Base-by-base conservation (phyloP, 169 alveolate genomes). In the Plasmodium chabaudi region DNA sequence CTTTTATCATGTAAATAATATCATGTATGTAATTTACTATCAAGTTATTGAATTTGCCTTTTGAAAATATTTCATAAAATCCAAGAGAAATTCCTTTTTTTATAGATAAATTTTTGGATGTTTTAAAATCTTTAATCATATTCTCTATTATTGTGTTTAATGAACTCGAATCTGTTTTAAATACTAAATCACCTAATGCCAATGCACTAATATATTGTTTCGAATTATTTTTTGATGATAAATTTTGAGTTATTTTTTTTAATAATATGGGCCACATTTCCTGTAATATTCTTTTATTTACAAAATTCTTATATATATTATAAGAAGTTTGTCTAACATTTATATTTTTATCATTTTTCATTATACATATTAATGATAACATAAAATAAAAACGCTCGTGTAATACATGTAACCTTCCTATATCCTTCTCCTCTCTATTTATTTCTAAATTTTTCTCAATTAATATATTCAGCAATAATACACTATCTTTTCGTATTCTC, bases 391-490 rank as follows among this genome's bases (percentile, higher is more conserved):
- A 86, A n/a, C 86, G 23, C 55, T 86, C 91, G 39, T 86, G 91
- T 65, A 86, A 68, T 0, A 49, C 21, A 55, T 86, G 55, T 64
- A 86, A 68, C 4, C 42, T 51, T 69, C 53, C 86, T 17, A 70
- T 44, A 64, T 86, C 87, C 12, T 59, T 69, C 51, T 86, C 91
- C 60, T 69, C 87, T 51, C 70, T 86, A 51, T 86, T 68, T 13
- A 86, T 70, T 86, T 86, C 77, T 68, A 86, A 69, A 86, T 86
- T 86, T 60, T 70, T 86, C 60, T 86, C 91, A 59, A 86, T 86
- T 65, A 86, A 21, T n/a, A 86, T 56, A 46, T 86, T 70, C 46
- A 86, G 64, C 49, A 86, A 70, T 5, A 60, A 21, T 21, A 86
- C 87, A n/a, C 87, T 39, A 55, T 86, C 87, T 42, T 59, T 86